Percentiles rank a stretch among this genome's conserved stretches.
phyloP scores from a whole-genome alignment of 2,329 filamentous ascomycete genomes.

The Clonostachys byssicola region DNA sequence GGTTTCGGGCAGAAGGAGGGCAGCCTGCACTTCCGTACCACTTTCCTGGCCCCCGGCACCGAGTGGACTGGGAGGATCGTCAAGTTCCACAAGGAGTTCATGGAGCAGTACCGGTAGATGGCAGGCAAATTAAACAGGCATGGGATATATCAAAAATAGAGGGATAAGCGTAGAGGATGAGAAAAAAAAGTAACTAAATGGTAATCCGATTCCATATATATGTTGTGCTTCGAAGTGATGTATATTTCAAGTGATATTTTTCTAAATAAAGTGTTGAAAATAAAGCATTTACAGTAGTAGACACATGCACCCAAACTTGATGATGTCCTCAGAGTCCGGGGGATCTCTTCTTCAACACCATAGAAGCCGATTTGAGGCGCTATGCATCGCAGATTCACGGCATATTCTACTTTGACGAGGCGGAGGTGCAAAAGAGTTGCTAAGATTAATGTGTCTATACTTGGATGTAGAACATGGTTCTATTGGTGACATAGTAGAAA shows the following conservation, averaged over 20 bases:
- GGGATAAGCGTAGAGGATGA: neutral
- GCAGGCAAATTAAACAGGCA: neutral
- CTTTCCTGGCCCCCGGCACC: conserved; percentile 92
- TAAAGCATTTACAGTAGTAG: neutral
- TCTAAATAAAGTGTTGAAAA: neutral
- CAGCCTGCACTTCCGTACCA: conserved; percentile 91
- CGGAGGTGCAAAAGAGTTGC: too few species aligned
- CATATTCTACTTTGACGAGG: too few species aligned
- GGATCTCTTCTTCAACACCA: too few species aligned
- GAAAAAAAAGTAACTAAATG: neutral
- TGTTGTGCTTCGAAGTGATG: neutral
- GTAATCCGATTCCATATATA: too few species aligned
- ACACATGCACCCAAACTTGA: too few species aligned
- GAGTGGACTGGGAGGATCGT: conserved; percentile 87
- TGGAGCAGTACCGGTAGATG: conserved; percentile 68
- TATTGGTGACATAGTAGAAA: too few species aligned
- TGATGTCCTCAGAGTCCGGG: too few species aligned
- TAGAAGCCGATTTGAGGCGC: too few species aligned
- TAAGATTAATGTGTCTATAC: too few species aligned
- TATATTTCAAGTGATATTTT: neutral
- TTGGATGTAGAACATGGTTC: too few species aligned
- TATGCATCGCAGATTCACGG: too few species aligned
- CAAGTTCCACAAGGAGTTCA: conserved; percentile 88
- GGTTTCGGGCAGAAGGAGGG: conserved; percentile 94
- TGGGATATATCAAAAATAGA: neutral